phyloP scores from a whole-genome alignment of 768 basidiomycete species.

The Calocybe indica region DNA sequence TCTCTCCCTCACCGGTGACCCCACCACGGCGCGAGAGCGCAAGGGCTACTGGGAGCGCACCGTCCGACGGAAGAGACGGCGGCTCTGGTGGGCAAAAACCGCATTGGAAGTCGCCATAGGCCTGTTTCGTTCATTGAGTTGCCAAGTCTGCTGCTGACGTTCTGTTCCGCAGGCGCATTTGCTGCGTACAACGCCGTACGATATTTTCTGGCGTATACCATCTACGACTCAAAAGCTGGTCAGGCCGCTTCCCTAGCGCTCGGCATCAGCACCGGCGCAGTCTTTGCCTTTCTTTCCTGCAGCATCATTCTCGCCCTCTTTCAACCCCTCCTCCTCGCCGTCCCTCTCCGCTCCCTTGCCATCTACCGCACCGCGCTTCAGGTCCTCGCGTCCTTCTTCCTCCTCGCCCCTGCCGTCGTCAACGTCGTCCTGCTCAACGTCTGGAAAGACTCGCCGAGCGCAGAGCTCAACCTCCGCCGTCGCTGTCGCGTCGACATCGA shows the following conservation, averaged over 20 bases:
- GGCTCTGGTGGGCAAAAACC: conserved; percentile 21
- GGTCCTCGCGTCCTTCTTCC: conserved; percentile 35
- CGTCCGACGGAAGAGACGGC: conserved; percentile 19
- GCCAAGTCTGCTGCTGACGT: too few species aligned
- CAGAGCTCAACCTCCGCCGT: conserved; percentile 27
- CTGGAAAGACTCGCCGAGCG: conserved; percentile 39
- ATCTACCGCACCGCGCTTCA: conserved; percentile 26
- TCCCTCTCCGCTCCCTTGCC: conserved; percentile 25
- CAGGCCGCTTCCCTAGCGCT: conserved; percentile 40
- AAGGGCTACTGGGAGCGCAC: conserved; percentile 17
- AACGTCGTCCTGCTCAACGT: conserved; percentile 50
- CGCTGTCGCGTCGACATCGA: conserved; percentile 67
- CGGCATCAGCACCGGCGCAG: conserved; percentile 38
- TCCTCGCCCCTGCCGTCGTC: conserved; percentile 46
- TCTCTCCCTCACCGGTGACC: conserved; percentile 21
- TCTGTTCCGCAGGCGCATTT: conserved; percentile 41
- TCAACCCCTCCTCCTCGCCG: conserved; percentile 27
- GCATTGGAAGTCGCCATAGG: conserved; percentile 31
- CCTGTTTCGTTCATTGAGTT: conserved; percentile 15
- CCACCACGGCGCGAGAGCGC: conserved; percentile 20
- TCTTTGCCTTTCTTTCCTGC: conserved; percentile 32
- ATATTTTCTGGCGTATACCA: conserved; percentile 55
- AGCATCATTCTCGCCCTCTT: conserved; percentile 33
- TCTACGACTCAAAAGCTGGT: conserved; percentile 33
- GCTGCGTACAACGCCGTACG: conserved; percentile 56